Conservation (phyloP, 805 yeast species). For the Saccharomycopsis vini region DNA sequence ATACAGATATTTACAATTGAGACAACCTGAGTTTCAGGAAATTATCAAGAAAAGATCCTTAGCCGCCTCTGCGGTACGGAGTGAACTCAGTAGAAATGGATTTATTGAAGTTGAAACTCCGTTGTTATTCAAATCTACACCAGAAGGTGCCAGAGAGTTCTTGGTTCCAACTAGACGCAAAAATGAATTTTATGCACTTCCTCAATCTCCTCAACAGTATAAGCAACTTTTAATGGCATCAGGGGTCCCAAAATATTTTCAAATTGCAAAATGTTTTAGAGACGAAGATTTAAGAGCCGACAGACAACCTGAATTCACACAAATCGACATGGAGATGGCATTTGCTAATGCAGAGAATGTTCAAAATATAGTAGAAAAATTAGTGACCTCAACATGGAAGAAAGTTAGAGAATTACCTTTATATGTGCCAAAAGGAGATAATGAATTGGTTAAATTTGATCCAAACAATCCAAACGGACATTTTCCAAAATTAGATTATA, state of each 20-base stretch:
- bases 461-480: conserved; percentile 10
- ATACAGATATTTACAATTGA: conserved; percentile 69
- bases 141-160: conserved; percentile 96
- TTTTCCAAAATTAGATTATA: conserved; percentile 47
- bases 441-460: conserved; percentile 1
- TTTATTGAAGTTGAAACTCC: conserved; percentile 93
- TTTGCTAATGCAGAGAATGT: conserved; percentile 67
- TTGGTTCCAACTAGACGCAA: conserved; percentile 77
- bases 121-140: conserved; percentile 85
- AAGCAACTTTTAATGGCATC: conserved; percentile 93
- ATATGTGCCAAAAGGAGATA: conserved; percentile 26
- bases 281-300: conserved; percentile 94
- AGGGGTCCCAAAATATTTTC: conserved; percentile 80
- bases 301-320: conserved; percentile 97
- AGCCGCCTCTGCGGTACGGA: conserved; percentile 41
- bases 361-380: conserved; percentile 48
- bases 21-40: conserved; percentile 49
- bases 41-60: conserved; percentile 49
- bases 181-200: conserved; percentile 69
- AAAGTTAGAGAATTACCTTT: conserved; percentile 33
- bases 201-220: conserved; percentile 97
- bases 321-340: conserved; percentile 91
- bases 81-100: conserved; percentile 31
- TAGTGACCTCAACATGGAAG: conserved; percentile 50
- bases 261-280: conserved; percentile 87